Conservation (phyloP, 805 yeast genomes). For the Saturnispora galanensis region DNA sequence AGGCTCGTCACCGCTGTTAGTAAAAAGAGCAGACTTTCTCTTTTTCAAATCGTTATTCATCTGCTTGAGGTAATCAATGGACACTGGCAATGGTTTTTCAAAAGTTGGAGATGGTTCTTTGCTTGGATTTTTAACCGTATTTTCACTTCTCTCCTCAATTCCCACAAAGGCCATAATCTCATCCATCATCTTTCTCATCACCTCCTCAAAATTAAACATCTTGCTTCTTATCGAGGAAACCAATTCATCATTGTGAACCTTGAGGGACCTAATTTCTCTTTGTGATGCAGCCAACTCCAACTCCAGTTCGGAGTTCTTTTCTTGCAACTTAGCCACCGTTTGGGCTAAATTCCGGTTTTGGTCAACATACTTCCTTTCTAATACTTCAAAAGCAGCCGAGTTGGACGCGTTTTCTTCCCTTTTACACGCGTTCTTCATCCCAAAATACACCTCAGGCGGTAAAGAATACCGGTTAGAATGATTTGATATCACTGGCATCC, state of each 20-base stretch:
- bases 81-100: not conserved
- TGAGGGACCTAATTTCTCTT: constrained; percentile 21
- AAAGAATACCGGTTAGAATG: constrained; percentile 3
- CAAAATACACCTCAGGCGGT: not conserved
- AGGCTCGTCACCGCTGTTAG: not conserved
- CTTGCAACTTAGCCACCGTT: constrained; percentile 43
- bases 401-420: not conserved
- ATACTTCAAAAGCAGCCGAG: not conserved
- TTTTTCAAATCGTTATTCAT: constrained; percentile 22
- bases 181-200: constrained; percentile 8
- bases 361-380: constrained; percentile 24
- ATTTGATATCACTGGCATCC: constrained; percentile 6
- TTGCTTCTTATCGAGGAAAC: constrained; percentile 7
- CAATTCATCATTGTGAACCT: constrained; percentile 16
- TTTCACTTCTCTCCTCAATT: not conserved
- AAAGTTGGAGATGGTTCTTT: not conserved
- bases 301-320: constrained; percentile 45
- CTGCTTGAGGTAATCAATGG: constrained; percentile 9
- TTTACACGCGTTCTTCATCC: not conserved
- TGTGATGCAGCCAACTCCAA: constrained; percentile 26
- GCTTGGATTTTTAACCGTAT: not conserved
- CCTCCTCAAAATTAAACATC: constrained; percentile 10
- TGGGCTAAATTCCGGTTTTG: constrained; percentile 55
- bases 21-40: constrained; percentile 35
- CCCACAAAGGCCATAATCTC: not conserved